Percentiles rank a stretch among this genome's conserved stretches.
These are phyloP conservation scores for Chaetoceros tenuissimus DNA, from an alignment of 108 stramenopile species.

Conservation along the genomic window DNA sequence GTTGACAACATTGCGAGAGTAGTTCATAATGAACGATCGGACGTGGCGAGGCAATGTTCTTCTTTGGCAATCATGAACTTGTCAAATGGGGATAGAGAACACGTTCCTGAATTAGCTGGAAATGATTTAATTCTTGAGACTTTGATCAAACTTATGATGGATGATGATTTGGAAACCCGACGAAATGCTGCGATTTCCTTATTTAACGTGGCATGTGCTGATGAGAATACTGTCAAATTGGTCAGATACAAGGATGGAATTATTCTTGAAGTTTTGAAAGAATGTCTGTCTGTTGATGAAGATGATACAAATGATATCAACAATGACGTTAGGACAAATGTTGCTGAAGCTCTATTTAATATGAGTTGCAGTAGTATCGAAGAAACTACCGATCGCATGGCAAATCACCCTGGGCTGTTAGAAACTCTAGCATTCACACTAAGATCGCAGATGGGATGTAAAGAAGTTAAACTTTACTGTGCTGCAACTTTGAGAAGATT, in stretches of 20 bases:
- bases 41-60: slow-evolving; percentile 42
- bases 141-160: slow-evolving; percentile 30
- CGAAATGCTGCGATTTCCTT: slow-evolving; percentile 39
- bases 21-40: slow-evolving; percentile 34
- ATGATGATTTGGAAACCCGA: slow-evolving; percentile 36
- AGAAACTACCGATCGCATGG: slow-evolving; percentile 40
- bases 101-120: slow-evolving; percentile 49
- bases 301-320: slow-evolving; percentile 37
- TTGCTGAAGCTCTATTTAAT: slow-evolving; percentile 47
- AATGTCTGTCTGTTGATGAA: slow-evolving; percentile 26
- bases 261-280: slow-evolving; percentile 28
- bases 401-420: slow-evolving; percentile 34
- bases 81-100: slow-evolving; percentile 37
- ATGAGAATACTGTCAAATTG: slow-evolving; percentile 35
- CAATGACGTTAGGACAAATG: slow-evolving; percentile 41
- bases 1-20: slow-evolving; percentile 36
- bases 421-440: slow-evolving; percentile 29
- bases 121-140: slow-evolving; percentile 36
- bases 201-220: slow-evolving; percentile 44
- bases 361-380: slow-evolving; percentile 34
- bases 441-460: slow-evolving; percentile 11
- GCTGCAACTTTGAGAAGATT: slow-evolving; percentile 42
- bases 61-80: slow-evolving; percentile 50
- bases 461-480: slow-evolving; percentile 48
- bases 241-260: slow-evolving; percentile 30